These are phyloP conservation scores for Lachnellula occidentalis DNA, from an alignment of 2,329 filamentous ascomycete species.

Conservation along the genomic window DNA sequence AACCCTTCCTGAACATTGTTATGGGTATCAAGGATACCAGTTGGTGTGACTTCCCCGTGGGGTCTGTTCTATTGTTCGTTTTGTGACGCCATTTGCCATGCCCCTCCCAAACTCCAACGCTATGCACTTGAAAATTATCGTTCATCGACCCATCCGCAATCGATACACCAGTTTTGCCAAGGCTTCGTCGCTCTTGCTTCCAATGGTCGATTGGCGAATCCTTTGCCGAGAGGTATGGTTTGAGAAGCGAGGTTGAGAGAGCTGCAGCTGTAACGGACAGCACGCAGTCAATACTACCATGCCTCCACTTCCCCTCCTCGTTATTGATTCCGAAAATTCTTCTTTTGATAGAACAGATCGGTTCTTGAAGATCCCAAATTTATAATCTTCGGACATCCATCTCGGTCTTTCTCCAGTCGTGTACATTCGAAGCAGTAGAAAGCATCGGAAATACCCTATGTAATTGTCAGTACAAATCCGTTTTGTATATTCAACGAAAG, in stretches of 20 bases:
- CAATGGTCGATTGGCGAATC: not conserved
- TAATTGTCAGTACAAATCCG: conserved; percentile 9
- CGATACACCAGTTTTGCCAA: not conserved
- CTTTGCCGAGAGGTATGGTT: too few species aligned
- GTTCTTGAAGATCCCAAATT: conserved; percentile 94
- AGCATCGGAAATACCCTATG: conserved; percentile 84
- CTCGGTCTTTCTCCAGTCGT: conserved; percentile 89
- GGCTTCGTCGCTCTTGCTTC: not conserved
- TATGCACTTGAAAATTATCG: conserved; percentile 9
- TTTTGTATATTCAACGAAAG: not conserved
- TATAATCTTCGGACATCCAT: conserved; percentile 99
- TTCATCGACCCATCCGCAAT: not conserved
- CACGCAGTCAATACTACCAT: not conserved
- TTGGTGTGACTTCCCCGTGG: too few species aligned
- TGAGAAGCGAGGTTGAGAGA: too few species aligned
- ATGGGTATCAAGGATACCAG: too few species aligned
- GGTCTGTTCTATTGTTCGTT: not conserved
- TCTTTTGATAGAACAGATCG: conserved; percentile 65
- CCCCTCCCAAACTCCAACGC: conserved; percentile 11
- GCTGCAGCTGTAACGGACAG: too few species aligned
- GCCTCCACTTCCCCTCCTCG: not conserved
- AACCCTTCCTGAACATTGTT: too few species aligned
- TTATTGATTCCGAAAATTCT: conserved; percentile 59
- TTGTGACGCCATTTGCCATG: not conserved
- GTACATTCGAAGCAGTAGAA: conserved; percentile 99